Conservation (phyloP, 306 rosid genomes). For the Clitoria ternatea region DNA sequence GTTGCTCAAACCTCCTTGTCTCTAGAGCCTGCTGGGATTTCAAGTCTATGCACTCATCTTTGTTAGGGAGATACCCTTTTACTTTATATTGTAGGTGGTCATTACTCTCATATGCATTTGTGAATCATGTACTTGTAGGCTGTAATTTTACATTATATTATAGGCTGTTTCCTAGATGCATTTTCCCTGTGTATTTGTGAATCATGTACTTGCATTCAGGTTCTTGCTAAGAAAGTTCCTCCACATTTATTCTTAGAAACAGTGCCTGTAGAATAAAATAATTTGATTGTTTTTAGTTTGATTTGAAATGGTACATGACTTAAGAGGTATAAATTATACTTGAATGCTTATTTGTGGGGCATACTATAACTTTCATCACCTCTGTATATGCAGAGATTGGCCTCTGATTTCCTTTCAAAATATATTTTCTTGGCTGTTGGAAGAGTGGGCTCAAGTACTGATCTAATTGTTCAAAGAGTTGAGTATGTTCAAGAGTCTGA, state of each 20-base stretch:
- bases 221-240: background rate
- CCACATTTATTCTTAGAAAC: background rate
- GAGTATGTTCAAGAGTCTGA: slow-evolving; percentile 79
- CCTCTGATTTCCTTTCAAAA: slow-evolving; percentile 69
- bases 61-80: background rate
- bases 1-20: background rate
- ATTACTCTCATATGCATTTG: background rate
- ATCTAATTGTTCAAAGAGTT: slow-evolving; percentile 76
- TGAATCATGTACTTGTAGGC: background rate
- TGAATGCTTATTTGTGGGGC: background rate
- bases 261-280: background rate
- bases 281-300: background rate
- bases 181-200: background rate
- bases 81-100: background rate
- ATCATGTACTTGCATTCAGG: background rate
- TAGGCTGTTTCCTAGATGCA: background rate
- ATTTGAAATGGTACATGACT: background rate
- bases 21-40: background rate
- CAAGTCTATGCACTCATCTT: background rate
- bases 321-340: background rate
- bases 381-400: slow-evolving; percentile 59
- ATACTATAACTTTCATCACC: background rate
- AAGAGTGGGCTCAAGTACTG: slow-evolving; percentile 90
- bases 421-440: slow-evolving; percentile 82
- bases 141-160: background rate